phyloP scores from a whole-genome alignment of 768 basidiomycete genomes.

The Russula brevipes region DNA sequence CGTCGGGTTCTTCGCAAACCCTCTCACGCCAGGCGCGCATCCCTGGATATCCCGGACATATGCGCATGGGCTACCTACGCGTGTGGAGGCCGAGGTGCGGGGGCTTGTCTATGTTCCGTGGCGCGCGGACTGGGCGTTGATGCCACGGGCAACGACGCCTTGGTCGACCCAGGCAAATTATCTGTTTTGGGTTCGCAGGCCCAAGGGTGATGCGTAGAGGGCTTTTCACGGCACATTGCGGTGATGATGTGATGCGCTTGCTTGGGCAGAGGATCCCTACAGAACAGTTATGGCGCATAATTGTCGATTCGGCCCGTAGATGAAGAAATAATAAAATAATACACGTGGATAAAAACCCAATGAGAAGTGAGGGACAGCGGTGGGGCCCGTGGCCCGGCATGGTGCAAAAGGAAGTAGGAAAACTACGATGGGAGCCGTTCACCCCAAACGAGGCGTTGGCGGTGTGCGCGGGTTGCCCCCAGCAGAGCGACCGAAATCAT shows the following conservation, averaged over 20 bases:
- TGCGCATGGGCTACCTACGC: conserved; percentile 45
- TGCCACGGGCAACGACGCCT: conserved; percentile 47
- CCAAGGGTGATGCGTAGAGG: conserved; percentile 28
- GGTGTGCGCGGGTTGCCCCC: conserved; percentile 69
- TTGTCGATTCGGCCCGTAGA: too few species aligned
- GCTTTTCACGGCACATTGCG: neutral
- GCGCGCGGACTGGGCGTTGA: conserved; percentile 62
- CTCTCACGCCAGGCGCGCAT: conserved; percentile 32
- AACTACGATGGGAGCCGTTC: conserved; percentile 66
- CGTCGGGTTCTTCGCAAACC: conserved; percentile 69
- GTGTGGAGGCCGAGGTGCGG: conserved; percentile 71
- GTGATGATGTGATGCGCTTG: too few species aligned
- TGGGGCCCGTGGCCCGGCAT: too few species aligned
- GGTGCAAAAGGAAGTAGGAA: neutral
- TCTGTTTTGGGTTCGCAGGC: conserved; percentile 83
- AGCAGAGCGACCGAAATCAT: conserved; percentile 53
- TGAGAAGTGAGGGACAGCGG: neutral
- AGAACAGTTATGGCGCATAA: too few species aligned
- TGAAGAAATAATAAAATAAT: neutral
- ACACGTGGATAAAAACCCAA: conserved; percentile 6
- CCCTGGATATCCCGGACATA: conserved; percentile 60
- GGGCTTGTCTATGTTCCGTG: conserved; percentile 76
- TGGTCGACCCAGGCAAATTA: conserved; percentile 63
- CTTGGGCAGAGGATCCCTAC: too few species aligned
- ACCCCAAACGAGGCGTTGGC: conserved; percentile 74